A percentile compares a stretch with the other conserved stretches of the same genome.
These are phyloP conservation scores for Oleoguttula mirabilis DNA, from an alignment of 495 filamentous ascomycete genomes.

Conservation along the genomic window DNA sequence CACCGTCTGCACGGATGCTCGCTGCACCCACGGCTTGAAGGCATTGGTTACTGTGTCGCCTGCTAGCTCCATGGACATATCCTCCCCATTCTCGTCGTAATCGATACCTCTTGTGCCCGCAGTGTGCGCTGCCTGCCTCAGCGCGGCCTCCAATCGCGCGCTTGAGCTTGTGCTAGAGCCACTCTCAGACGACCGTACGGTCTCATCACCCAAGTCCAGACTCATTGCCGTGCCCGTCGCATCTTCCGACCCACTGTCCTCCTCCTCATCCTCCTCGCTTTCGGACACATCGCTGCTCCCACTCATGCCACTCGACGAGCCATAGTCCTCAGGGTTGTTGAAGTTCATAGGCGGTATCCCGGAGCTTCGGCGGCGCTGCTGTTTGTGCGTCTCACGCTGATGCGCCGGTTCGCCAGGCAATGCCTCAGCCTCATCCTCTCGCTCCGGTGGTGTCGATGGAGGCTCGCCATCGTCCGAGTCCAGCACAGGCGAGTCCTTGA, in stretches of 20 bases:
- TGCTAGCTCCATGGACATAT: constrained; percentile 62
- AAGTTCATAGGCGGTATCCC: constrained; percentile 48
- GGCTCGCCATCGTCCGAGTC: constrained; percentile 44
- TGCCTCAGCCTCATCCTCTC: constrained; percentile 44
- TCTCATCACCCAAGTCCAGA: constrained; percentile 20
- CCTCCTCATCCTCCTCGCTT: constrained; percentile 16
- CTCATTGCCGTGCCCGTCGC: constrained; percentile 24
- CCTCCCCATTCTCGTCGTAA: constrained; percentile 47
- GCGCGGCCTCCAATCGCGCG: constrained; percentile 57
- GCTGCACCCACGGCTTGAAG: constrained; percentile 55
- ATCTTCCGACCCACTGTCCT: constrained; percentile 12
- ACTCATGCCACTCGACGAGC: constrained; percentile 72
- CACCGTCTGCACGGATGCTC: constrained; percentile 25
- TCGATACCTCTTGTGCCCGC: constrained; percentile 56
- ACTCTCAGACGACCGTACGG: constrained; percentile 19
- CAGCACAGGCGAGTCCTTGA: constrained; percentile 32
- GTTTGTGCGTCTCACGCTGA: constrained; percentile 56
- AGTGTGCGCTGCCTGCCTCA: constrained; percentile 61
- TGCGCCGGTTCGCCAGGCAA: constrained; percentile 45
- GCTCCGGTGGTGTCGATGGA: constrained; percentile 53
- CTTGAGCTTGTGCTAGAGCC: constrained; percentile 52
- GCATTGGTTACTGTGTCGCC: constrained; percentile 70
- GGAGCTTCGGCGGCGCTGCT: constrained; percentile 53
- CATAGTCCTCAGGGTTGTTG: constrained; percentile 47
- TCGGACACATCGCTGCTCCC: constrained; percentile 37